Percentiles rank a stretch among this genome's conserved stretches.
Conservation (phyloP, 2,329 filamentous ascomycete species). For the Apiospora saccharicola region DNA sequence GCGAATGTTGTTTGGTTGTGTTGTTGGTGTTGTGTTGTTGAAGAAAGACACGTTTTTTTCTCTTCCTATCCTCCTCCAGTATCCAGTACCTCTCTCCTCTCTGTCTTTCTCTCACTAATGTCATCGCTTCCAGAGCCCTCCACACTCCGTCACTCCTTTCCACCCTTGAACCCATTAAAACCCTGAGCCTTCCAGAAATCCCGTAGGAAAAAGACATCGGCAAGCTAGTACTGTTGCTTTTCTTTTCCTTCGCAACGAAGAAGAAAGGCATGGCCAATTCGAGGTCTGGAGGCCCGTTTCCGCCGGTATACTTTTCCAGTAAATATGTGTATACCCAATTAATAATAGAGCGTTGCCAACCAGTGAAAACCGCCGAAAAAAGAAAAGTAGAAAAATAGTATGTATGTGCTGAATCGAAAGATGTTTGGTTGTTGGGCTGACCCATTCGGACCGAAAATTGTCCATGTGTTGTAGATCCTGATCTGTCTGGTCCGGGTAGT, state of each 20-base stretch:
- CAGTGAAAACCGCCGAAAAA: constrained; percentile 4
- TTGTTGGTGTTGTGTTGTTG: too few species aligned
- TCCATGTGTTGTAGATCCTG: constrained; percentile 25
- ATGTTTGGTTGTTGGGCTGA: not conserved
- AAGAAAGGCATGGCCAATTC: constrained; percentile 27
- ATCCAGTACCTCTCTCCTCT: not conserved
- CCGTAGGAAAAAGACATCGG: not conserved
- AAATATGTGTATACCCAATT: constrained; percentile 8
- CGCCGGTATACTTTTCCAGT: not conserved
- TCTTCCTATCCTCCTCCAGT: not conserved
- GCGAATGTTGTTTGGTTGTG: not conserved
- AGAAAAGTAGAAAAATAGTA: not conserved
- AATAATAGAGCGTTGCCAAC: constrained; percentile 16
- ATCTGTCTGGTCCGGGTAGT: not conserved
- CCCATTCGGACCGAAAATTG: not conserved
- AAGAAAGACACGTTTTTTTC: constrained; percentile 22
- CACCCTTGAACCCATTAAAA: not conserved
- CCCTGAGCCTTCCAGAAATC: not conserved
- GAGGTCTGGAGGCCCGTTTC: constrained; percentile 16
- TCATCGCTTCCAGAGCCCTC: constrained; percentile 36
- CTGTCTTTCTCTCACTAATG: not conserved
- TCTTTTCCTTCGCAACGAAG: constrained; percentile 31
- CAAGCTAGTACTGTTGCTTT: constrained; percentile 24
- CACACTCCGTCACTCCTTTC: constrained; percentile 21
- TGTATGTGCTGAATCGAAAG: constrained; percentile 22